phyloP scores from a whole-genome alignment of 805 yeast species.

The Candida railenensis region DNA sequence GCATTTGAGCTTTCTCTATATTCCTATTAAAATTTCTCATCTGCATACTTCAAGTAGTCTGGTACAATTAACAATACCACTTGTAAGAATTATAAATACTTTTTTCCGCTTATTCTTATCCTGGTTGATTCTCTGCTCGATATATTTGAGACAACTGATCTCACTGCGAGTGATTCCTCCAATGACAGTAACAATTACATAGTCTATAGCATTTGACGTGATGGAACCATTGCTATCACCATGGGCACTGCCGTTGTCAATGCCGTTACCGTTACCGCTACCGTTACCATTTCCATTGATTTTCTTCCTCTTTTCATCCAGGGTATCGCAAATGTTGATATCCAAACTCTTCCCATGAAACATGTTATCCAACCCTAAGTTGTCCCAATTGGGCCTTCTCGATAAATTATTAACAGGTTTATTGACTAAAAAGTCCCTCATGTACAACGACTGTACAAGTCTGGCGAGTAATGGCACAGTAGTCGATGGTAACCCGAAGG shows the following conservation, averaged over 20 bases:
- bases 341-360: conserved; percentile 42
- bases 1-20: neutral
- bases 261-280: too few species aligned
- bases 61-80: conserved; percentile 40
- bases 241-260: too few species aligned
- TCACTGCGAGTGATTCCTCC: conserved; percentile 92
- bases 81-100: conserved; percentile 41
- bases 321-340: conserved; percentile 29
- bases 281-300: neutral
- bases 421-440: conserved; percentile 48
- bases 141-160: conserved; percentile 63
- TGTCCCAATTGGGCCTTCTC: conserved; percentile 46
- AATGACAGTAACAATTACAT: conserved; percentile 53
- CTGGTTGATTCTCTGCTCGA: conserved; percentile 44
- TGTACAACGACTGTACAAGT: conserved; percentile 66
- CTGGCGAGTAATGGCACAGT: conserved; percentile 72
- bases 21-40: too few species aligned
- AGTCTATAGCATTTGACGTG: conserved; percentile 11
- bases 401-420: conserved; percentile 36
- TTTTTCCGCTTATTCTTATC: conserved; percentile 17
- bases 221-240: neutral
- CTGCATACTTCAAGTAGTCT: conserved; percentile 25
- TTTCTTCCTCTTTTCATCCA: conserved; percentile 14
- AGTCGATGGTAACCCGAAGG: conserved; percentile 76
- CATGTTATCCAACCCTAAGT: conserved; percentile 37